phyloP scores from a whole-genome alignment of 306 rosid genomes.

The Fragaria vesca region DNA sequence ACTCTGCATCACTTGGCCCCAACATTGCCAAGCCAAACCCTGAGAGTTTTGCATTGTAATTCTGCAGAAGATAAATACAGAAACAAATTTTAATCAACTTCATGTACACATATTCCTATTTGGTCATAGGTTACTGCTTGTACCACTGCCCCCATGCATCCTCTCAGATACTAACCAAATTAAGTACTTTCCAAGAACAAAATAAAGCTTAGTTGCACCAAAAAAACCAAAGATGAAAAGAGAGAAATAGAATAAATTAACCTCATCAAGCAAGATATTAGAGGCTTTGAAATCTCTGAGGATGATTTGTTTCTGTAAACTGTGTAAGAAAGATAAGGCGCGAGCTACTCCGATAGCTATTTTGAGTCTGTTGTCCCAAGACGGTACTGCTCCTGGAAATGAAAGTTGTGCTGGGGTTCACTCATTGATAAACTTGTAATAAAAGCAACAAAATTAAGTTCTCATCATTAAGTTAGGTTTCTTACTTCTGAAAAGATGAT shows the following conservation, averaged over 20 bases:
- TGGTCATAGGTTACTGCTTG: background rate
- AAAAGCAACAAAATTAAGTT: background rate
- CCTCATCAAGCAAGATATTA: slow-evolving; percentile 79
- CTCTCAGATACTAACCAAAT: background rate
- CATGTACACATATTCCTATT: background rate
- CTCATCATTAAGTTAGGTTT: slow-evolving; percentile 7
- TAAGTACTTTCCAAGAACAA: background rate
- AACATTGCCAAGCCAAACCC: slow-evolving; percentile 76
- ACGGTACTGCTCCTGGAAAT: slow-evolving; percentile 36
- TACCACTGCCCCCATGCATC: background rate
- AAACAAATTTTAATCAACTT: background rate
- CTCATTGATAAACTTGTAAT: background rate
- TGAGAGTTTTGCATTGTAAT: slow-evolving; percentile 65
- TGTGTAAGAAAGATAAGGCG: slow-evolving; percentile 70
- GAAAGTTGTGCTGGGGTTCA: background rate
- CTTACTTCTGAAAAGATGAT: slow-evolving; percentile 74
- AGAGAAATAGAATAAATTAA: slow-evolving; percentile 13
- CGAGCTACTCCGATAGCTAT: slow-evolving; percentile 79
- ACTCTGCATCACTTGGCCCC: slow-evolving; percentile 61
- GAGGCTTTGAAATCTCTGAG: slow-evolving; percentile 79
- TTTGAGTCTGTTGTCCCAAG: slow-evolving; percentile 67
- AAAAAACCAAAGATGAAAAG: background rate
- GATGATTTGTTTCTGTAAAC: slow-evolving; percentile 60
- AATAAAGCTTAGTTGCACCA: background rate
- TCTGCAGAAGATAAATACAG: slow-evolving; percentile 32